Conservation (phyloP, 2,329 filamentous ascomycete species). For the Byssochlamys sp. region DNA sequence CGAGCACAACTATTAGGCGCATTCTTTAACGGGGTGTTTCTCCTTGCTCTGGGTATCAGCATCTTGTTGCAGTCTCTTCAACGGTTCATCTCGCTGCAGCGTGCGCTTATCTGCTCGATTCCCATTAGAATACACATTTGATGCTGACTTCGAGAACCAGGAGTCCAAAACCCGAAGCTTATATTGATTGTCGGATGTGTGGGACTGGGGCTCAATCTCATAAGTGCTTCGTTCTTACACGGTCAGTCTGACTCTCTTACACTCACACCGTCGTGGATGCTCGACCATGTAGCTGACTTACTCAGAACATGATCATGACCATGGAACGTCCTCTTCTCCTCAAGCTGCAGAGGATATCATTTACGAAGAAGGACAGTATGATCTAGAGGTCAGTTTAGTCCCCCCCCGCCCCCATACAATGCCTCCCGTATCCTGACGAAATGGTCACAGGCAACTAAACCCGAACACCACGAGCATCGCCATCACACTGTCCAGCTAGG, state of each 20-base stretch:
- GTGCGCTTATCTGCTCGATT: neutral
- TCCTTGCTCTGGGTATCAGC: constrained; percentile 61
- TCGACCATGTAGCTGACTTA: neutral
- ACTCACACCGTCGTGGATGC: neutral
- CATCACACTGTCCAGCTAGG: constrained; percentile 19
- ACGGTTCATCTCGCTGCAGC: constrained; percentile 25
- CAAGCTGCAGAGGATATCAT: neutral
- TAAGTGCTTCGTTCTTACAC: constrained; percentile 58
- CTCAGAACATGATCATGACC: constrained; percentile 5
- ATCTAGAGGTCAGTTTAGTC: neutral
- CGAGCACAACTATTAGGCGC: constrained; percentile 62
- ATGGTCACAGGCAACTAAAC: neutral
- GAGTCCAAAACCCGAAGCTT: constrained; percentile 54
- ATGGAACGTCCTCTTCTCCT: constrained; percentile 5
- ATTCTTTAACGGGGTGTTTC: constrained; percentile 71
- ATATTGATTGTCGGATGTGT: constrained; percentile 61
- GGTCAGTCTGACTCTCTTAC: constrained; percentile 30
- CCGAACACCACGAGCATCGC: constrained; percentile 16
- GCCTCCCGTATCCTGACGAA: neutral
- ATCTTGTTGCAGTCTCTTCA: constrained; percentile 66
- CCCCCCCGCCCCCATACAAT: neutral
- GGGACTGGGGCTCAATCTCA: constrained; percentile 57
- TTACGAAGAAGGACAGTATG: neutral
- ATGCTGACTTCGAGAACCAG: constrained; percentile 34
- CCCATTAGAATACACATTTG: neutral